Percentiles rank a stretch among this genome's conserved stretches.
Evolutionary conservation across 2,329 filamentous ascomycete genomes (phyloP).

Genomic region (Apiospora marii): DNA sequence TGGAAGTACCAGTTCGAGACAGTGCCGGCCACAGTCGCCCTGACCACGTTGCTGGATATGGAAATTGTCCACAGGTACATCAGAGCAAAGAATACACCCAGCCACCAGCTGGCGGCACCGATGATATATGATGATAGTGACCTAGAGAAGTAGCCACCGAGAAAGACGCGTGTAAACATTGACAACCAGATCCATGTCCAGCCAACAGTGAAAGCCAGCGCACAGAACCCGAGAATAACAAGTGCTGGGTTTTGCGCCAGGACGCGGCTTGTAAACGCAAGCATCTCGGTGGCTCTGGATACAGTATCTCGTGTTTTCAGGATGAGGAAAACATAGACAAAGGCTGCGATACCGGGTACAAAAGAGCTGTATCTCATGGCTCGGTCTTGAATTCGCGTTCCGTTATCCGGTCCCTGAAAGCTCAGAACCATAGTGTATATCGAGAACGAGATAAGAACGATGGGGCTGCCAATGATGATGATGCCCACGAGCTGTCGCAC

Average conservation of each 20-base stretch:
- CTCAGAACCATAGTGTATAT: constrained; percentile 92
- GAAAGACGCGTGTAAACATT: constrained; percentile 96
- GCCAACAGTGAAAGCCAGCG: constrained; percentile 75
- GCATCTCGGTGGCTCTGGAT: constrained; percentile 82
- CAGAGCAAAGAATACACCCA: constrained; percentile 89
- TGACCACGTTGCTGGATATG: constrained; percentile 86
- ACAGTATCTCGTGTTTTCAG: constrained; percentile 82
- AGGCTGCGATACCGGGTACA: constrained; percentile 75
- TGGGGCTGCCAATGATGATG: constrained; percentile 83
- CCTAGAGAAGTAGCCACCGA: constrained; percentile 84
- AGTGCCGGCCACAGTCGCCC: constrained; percentile 90
- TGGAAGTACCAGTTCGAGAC: constrained; percentile 99
- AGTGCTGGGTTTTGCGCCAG: constrained; percentile 88
- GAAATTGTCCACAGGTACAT: constrained; percentile 96
- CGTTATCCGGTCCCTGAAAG: constrained; percentile 78
- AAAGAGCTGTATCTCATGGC: constrained; percentile 89
- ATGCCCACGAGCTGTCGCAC: constrained; percentile 82
- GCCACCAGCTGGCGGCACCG: constrained; percentile 90
- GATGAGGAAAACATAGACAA: constrained; percentile 85
- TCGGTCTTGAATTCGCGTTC: constrained; percentile 82
- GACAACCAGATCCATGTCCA: constrained; percentile 97
- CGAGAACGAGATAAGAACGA: constrained; percentile 87
- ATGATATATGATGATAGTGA: constrained; percentile 75
- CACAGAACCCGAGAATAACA: constrained; percentile 81
- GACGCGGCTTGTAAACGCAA: constrained; percentile 92